Evolutionary conservation across 1,139 yeast species (phyloP), one percentile per base, ranked within the genome.

Genomic region (Protomyces inundatus): DNA sequence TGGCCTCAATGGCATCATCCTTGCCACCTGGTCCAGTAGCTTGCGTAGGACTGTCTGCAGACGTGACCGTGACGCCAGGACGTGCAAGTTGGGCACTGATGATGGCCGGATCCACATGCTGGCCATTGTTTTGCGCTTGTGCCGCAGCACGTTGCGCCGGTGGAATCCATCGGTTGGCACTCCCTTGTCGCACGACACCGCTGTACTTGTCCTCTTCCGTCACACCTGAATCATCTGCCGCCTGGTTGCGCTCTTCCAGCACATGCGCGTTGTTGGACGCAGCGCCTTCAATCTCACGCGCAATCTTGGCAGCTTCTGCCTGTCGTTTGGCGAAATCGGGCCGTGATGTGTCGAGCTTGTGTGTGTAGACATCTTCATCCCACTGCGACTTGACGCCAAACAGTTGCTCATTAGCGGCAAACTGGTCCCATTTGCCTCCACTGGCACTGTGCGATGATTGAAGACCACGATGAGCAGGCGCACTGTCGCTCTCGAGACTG

Each of bases 171-270:
- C 56, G 50, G 36, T 58, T 52, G 48, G 64, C 3, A 9, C 30
- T 16, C 23, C 23, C 23, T 36, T 39, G 39, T 7, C 62, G 77
- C 66, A 80, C 83, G 62, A 93, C 98, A 55, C 98, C 98, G 2
- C 97, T 90, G 73, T 91, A 93, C 76, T 88, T 88, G 75, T 90
- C 97, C 74, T 95, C 99, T 76, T 93, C 98, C 74, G 93, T 98
- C 70, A 88, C 70, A 2, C 96, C 97, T 67, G 88, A 82, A 73
- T 89, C 96, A 72, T 89, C 96, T 50, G 87, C 82, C 6, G 56
- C 63, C 30, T 74, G 74, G 30, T 97, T 97, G 73, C 98, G 84
- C 75, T 93, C 98, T 73, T 93, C 98, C 67, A 95, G 90, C 45
- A 91, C 69, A 74, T 93, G 98, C 46, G 84, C 78, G 73, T 89